Evolutionary conservation across 73 alveolate species (phyloP).

Genomic region (Durusdinium trenchii): DNA sequence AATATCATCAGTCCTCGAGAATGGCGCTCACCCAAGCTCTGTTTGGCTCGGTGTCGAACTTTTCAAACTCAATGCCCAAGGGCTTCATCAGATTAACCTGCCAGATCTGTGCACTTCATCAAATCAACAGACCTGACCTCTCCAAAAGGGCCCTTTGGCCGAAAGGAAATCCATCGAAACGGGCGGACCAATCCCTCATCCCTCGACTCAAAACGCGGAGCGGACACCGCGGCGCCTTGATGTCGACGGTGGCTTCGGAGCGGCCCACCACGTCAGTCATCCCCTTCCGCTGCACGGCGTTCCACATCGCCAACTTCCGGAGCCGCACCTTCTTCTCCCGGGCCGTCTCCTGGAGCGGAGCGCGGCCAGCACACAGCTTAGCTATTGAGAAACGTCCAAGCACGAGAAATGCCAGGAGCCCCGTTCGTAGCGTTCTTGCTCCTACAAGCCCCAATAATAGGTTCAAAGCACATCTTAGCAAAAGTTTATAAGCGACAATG

Average conservation of each 20-base stretch:
- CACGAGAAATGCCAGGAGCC: background rate
- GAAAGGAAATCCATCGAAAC: too few species aligned
- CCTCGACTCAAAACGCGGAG: too few species aligned
- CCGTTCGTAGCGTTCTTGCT: background rate
- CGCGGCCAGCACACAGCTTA: background rate
- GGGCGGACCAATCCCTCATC: too few species aligned
- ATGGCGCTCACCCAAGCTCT: conserved; percentile 60
- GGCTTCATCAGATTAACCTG: conserved; percentile 20
- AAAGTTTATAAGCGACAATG: too few species aligned
- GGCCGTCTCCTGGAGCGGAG: background rate
- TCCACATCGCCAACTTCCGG: conserved; percentile 61
- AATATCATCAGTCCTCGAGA: too few species aligned
- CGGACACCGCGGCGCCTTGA: too few species aligned
- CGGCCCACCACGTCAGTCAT: conserved; percentile 60
- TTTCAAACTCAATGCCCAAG: conserved; percentile 40
- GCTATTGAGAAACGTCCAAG: background rate
- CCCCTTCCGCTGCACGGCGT: conserved; percentile 48
- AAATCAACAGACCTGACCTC: too few species aligned
- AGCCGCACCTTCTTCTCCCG: conserved; percentile 31
- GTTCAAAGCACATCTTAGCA: too few species aligned
- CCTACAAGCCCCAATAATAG: too few species aligned
- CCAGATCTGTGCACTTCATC: background rate
- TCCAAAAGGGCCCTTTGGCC: too few species aligned
- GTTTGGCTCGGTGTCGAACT: conserved; percentile 25
- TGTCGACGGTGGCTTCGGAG: conserved; percentile 28